Evolutionary conservation across 306 rosid species (phyloP).

Genomic region (Spatholobus suberectus): DNA sequence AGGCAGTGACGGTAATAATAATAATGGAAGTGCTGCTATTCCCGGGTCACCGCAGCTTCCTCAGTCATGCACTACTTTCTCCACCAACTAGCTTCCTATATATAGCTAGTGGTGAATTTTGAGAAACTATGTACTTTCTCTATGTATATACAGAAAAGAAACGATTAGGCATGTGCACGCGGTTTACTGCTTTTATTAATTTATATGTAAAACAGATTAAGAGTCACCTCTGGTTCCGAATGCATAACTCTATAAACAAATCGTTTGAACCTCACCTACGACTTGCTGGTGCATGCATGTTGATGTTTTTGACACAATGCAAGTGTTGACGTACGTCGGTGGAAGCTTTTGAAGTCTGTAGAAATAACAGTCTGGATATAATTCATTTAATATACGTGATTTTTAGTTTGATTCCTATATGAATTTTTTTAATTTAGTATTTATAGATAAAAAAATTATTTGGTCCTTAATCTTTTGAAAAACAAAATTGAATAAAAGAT

Average conservation of each 20-base stretch:
- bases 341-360: background rate
- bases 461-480: too few species aligned
- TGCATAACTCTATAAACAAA: background rate
- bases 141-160: constrained; percentile 31
- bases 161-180: background rate
- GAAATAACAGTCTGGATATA: background rate
- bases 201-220: background rate
- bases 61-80: constrained; percentile 59
- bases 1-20: background rate
- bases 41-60: constrained; percentile 56
- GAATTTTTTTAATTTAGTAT: too few species aligned
- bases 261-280: background rate
- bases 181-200: background rate
- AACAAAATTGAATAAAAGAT: too few species aligned
- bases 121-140: background rate
- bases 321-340: background rate
- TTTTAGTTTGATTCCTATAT: background rate
- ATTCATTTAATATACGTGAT: background rate
- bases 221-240: background rate
- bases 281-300: background rate
- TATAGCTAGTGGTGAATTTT: too few species aligned
- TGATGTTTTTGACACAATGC: background rate
- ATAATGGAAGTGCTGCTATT: background rate
- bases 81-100: constrained; percentile 47
- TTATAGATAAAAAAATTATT: too few species aligned